Percentiles rank a stretch among this genome's conserved stretches.
Conservation (phyloP, 2,329 filamentous ascomycete species). For the Diaporthe vaccinii region DNA sequence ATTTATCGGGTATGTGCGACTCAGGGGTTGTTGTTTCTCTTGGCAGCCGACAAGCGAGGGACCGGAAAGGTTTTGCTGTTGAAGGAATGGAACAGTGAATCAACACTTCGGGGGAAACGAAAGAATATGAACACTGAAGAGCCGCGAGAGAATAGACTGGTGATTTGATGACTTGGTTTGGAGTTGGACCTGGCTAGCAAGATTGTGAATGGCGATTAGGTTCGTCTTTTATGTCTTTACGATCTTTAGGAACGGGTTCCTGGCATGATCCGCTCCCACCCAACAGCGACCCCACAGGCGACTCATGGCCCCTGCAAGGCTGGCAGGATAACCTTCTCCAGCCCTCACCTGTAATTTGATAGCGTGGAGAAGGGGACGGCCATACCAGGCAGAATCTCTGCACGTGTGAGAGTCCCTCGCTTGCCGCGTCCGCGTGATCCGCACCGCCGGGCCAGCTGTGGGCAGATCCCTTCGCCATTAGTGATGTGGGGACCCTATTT, state of each 20-base stretch:
- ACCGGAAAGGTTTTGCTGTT: background rate
- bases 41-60: background rate
- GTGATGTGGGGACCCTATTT: background rate
- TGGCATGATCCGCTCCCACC: slow-evolving; percentile 20
- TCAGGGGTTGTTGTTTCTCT: slow-evolving; percentile 11
- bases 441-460: slow-evolving; percentile 27
- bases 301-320: slow-evolving; percentile 35
- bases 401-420: slow-evolving; percentile 11
- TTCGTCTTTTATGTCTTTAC: slow-evolving; percentile 31
- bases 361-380: slow-evolving; percentile 24
- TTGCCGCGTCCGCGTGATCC: slow-evolving; percentile 22
- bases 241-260: slow-evolving; percentile 24
- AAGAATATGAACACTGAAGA: slow-evolving; percentile 30
- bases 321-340: slow-evolving; percentile 33
- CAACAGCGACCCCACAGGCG: slow-evolving; percentile 13
- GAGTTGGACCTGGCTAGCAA: background rate
- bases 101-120: slow-evolving; percentile 11
- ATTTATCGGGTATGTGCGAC: slow-evolving; percentile 4
- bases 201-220: slow-evolving; percentile 13
- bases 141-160: slow-evolving; percentile 23
- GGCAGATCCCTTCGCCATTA: slow-evolving; percentile 17
- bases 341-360: slow-evolving; percentile 37
- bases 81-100: slow-evolving; percentile 24
- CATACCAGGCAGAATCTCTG: slow-evolving; percentile 23
- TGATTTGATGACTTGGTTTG: slow-evolving; percentile 19